Evolutionary conservation across 768 basidiomycete genomes (phyloP), one percentile per base, ranked within the genome.

Genomic region (Cystobasidiopsis lactophilus): DNA sequence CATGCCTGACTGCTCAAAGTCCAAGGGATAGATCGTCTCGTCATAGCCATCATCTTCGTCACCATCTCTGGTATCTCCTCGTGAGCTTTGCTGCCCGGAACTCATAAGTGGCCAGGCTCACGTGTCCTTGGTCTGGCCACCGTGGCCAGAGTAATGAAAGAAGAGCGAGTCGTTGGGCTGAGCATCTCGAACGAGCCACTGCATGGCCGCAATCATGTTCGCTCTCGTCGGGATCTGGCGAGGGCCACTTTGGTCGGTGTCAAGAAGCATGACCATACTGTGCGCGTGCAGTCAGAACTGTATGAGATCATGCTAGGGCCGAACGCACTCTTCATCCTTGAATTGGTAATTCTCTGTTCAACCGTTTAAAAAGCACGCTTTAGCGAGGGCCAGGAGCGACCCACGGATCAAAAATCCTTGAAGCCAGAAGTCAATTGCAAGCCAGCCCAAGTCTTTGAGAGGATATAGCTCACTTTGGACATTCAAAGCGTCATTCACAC

Each of bases 401-500:
- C 19, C 10, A 2, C 27, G 30, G 13, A 14, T 21, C 45, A 47
- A 29, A 30, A 47, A 47, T 23, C 53, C 40, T 44, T 62, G 53
- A 33, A 29, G 39, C 31, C 56, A 45, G 70, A 95, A 95, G n/a
- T 69, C 33, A 7, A 35, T 16, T 7, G 33, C 7, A 35, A 35
- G 33, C 16, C 33, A 35, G 33, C 33, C 16, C 16, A 16, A 16
- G 9, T 35, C 7, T 16, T 16, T 35, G 33, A 35, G 65, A 60
- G 75, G 72, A 50, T 95, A 35, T 7, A 35, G 33, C 33, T 7
- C 33, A 7, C 7, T 7, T 7, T 16, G 33, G 9, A 35, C 75
- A 64, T 86, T 89, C 45, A 71, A 66, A 0, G 79, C 89, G 62
- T 98, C 91, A 64, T 95, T 91, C 64, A 91, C 80, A 63, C 91